Percentiles rank a stretch among this genome's conserved stretches.
phyloP scores from a whole-genome alignment of 805 yeast genomes.

The Saccharomycopsis malanga region DNA sequence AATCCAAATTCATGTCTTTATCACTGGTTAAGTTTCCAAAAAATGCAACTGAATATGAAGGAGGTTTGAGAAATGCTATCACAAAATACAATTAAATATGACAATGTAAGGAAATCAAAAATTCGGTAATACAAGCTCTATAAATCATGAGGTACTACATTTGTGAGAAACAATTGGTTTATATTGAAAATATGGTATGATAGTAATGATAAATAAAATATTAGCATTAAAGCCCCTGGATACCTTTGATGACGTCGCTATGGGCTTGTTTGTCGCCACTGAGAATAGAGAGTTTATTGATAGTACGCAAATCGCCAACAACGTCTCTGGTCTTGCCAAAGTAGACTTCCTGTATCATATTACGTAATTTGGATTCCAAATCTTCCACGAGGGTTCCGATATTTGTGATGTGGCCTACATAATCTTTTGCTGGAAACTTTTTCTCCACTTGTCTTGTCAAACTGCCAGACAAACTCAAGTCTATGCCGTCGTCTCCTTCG shows the following conservation, averaged over 20 bases:
- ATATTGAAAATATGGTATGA: no score
- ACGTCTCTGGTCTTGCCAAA: constrained; percentile 92
- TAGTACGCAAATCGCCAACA: constrained; percentile 57
- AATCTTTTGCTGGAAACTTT: constrained; percentile 35
- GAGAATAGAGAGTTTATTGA: constrained; percentile 13
- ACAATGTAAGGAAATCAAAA: no score
- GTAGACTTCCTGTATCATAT: constrained; percentile 84
- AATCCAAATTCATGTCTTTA: no score
- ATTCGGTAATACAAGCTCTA: no score
- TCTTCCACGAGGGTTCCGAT: constrained; percentile 84
- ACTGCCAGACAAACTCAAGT: constrained; percentile 65
- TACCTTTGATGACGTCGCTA: constrained; percentile 14
- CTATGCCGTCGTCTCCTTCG: constrained; percentile 25
- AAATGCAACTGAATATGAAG: no score
- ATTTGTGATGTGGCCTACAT: constrained; percentile 74
- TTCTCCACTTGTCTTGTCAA: constrained; percentile 78
- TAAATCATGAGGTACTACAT: no score
- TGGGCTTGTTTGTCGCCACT: constrained; percentile 5
- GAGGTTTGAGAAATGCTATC: no score
- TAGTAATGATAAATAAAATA: no score
- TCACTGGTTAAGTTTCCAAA: no score
- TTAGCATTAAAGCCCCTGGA: constrained; percentile 1
- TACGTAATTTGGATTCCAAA: constrained; percentile 79
- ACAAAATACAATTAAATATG: no score
- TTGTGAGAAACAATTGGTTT: no score